Percentiles rank a stretch among this genome's conserved stretches.
phyloP scores from a whole-genome alignment of 306 rosid species.

The Fagus sylvatica region DNA sequence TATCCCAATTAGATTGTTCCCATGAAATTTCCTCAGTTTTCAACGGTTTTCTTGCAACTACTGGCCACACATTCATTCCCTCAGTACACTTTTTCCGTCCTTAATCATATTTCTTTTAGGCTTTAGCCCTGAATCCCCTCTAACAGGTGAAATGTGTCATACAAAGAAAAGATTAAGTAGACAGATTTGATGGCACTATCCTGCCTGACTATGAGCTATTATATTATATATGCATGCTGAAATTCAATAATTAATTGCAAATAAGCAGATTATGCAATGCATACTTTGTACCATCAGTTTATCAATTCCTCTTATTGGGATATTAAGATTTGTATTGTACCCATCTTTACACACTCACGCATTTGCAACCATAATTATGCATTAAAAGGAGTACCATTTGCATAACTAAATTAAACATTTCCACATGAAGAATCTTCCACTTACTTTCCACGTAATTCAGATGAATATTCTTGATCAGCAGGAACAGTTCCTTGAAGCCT shows the following conservation, averaged over 20 bases:
- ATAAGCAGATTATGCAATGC: not conserved
- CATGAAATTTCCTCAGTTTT: no score
- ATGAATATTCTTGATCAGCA: slow-evolving; percentile 36
- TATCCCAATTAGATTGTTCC: no score
- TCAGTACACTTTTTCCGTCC: not conserved
- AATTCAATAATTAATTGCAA: not conserved
- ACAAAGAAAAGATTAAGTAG: not conserved
- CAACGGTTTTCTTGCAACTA: not conserved
- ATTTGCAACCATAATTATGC: not conserved
- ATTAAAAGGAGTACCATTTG: not conserved
- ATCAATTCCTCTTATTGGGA: not conserved
- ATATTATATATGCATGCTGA: not conserved
- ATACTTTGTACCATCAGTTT: not conserved
- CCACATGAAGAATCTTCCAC: slow-evolving; percentile 35
- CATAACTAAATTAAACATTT: slow-evolving; percentile 7
- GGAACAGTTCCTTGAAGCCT: slow-evolving; percentile 83
- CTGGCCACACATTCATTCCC: not conserved
- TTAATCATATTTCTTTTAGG: not conserved
- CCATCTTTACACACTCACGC: not conserved
- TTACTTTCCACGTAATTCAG: slow-evolving; percentile 61
- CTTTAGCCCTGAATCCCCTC: not conserved
- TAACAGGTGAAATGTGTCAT: not conserved
- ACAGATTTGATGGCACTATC: not conserved
- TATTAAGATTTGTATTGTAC: not conserved
- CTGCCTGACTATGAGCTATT: not conserved